Evolutionary conservation across 2,329 filamentous ascomycete genomes (phyloP), one percentile per base, ranked within the genome.

Genomic region (Phaeosphaeria sp.): DNA sequence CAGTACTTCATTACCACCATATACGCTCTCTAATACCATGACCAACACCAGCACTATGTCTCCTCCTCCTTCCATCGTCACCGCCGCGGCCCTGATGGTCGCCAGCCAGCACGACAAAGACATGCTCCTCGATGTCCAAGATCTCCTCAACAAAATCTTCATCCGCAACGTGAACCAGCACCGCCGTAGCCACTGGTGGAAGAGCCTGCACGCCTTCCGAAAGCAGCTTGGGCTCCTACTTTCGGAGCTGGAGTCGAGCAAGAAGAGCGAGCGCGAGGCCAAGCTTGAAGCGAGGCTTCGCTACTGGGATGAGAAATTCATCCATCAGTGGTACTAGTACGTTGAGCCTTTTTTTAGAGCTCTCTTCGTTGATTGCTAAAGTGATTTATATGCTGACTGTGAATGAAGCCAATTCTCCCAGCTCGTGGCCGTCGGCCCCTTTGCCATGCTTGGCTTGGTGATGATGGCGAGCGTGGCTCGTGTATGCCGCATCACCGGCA

Each of bases 151-250:
- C 69, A 85, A 90, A 64, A 86, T 96, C 68, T 86, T 89, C 77
- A 88, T 92, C 74, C 91, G 93, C 69, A 95, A 97, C 81, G 89
- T 89, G 72, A 98, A 97, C 80, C 94, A 98, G 79, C 94, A 98
- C 77, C 88, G 88, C 54, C 83, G 85, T 61, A 85, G 89, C 27
- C 86, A 87, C 72, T 99, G 94, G 94, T 98, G 91, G 87, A 86
- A 87, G 68, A 82, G 81, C 69, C 87, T 97, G 60, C 84, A 84
- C 52, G 84, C 89, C 63, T 83, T 97, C 63, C 87, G 91, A 36
- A 89, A 91, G 47, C 83, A 87, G 55, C 75, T 90, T 9, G 78
- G 79, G 9, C 83, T 84, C 54, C 79, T 97, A 2, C 67, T 83
- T 1, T 56, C 61, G 1, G 73, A 75, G 11, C 52, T 76, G 22